Percentiles rank a stretch among this genome's conserved stretches.
Evolutionary conservation across 1,284 basidiomycete species (phyloP).

Genomic region (Fomes fomentarius): DNA sequence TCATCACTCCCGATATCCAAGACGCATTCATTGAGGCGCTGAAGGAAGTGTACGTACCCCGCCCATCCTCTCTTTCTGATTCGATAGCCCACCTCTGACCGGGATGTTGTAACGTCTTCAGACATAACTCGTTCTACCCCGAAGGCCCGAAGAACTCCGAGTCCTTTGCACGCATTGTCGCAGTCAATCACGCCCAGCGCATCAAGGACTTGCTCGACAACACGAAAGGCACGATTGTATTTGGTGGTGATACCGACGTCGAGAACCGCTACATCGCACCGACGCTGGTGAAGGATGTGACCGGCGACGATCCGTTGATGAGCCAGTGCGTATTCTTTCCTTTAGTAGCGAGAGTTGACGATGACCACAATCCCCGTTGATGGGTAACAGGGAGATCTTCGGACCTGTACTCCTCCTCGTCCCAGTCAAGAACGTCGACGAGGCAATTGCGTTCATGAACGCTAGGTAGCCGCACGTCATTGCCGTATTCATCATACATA

Average conservation of each 20-base stretch:
- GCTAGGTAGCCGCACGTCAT: slow-evolving; percentile 40
- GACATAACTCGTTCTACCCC: too few relatives aligned
- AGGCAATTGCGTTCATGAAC: slow-evolving; percentile 75
- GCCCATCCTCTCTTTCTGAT: slow-evolving; percentile 17
- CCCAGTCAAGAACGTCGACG: slow-evolving; percentile 71
- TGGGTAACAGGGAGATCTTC: slow-evolving; percentile 40
- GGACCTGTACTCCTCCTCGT: slow-evolving; percentile 67
- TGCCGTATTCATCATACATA: slow-evolving; percentile 11
- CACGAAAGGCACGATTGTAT: background rate
- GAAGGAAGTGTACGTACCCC: slow-evolving; percentile 52
- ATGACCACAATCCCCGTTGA: too few relatives aligned
- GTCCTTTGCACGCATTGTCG: background rate
- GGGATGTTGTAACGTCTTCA: too few relatives aligned
- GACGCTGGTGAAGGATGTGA: slow-evolving; percentile 64
- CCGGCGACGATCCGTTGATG: slow-evolving; percentile 69
- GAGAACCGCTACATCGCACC: background rate
- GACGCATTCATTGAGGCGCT: slow-evolving; percentile 65
- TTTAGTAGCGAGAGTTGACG: background rate
- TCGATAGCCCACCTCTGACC: background rate
- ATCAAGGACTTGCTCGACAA: background rate
- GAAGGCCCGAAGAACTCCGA: background rate
- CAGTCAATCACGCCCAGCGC: background rate
- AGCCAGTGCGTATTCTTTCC: slow-evolving; percentile 54
- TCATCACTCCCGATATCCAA: slow-evolving; percentile 65
- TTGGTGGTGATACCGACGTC: background rate